A percentile compares a stretch with the other conserved stretches of the same genome.
phyloP scores from a whole-genome alignment of 164 flowering plant genomes.

The Vitis labrusca region DNA sequence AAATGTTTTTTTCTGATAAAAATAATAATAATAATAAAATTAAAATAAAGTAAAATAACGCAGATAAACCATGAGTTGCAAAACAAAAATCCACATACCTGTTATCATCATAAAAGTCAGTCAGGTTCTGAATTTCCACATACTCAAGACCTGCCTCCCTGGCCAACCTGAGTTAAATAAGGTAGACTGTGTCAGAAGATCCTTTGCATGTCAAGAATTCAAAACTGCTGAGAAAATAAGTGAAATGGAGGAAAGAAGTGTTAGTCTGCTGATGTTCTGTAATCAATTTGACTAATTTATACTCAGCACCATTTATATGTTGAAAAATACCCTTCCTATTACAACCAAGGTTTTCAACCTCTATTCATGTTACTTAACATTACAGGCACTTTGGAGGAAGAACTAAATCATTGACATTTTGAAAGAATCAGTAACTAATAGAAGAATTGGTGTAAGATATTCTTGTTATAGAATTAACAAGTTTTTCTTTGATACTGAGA shows the following conservation, averaged over 20 bases:
- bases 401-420: background rate
- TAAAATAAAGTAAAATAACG: too few species aligned
- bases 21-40: too few species aligned
- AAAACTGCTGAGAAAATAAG: too few species aligned
- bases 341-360: too few species aligned
- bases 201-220: too few species aligned
- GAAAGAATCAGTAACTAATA: too few species aligned
- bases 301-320: background rate
- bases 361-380: background rate
- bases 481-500: too few species aligned
- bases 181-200: background rate
- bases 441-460: too few species aligned
- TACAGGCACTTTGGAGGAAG: background rate
- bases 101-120: constrained; percentile 96
- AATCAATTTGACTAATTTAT: background rate
- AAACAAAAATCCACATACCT: constrained; percentile 38
- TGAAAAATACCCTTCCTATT: background rate
- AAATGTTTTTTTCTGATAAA: too few species aligned
- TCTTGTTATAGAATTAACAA: too few species aligned
- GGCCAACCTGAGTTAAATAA: constrained; percentile 66
- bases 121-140: constrained; percentile 89
- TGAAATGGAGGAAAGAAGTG: background rate
- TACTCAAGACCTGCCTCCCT: constrained; percentile 97
- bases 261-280: background rate
- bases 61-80: background rate